Base-by-base conservation (phyloP, 106 monocot species). In the Agapanthus africanus region DNA sequence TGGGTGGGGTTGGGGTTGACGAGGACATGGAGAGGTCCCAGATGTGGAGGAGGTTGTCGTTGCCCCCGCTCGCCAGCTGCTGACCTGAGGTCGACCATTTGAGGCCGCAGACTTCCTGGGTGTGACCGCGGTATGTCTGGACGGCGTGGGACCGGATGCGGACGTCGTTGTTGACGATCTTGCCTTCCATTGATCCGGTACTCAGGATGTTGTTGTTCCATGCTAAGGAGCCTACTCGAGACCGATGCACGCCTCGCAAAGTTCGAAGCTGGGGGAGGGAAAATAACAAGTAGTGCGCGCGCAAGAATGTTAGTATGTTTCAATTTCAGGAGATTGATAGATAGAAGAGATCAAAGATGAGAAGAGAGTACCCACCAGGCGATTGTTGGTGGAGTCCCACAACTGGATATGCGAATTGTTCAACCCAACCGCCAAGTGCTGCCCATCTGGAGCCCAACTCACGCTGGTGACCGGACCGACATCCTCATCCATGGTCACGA, bases 381-480 rank as follows among this genome's bases (percentile, higher is more conserved):
- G 79, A 35, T 70, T 76, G 30, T 77, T 79, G 62, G 38, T 79
- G 3, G 67, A 67, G 74, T 89, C 88, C 81, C 81, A 89, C 26
- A 89, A 30, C 54, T 89, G 85, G 14, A 89, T 38, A 9, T 89
- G 71, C 1, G 88, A 89, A 13, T 76, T 77, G 41, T 82, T 79
- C 64, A 89, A 42, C 13, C 88, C 88, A 26, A 89, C 51, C 8
- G 85, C 85, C 28, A 89, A 50, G 56, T 85, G 82, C 34, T 59
- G 70, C 2, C 85, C 88, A 57, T 89, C 85, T 15, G 88, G 85
- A 56, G 88, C 88, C 88, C 88, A 85, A 25, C 74, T 80, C 28
- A 89, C 82, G 36, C 88, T 89, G n/a, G 88, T 89, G 23, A 89
- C 77, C 4, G 88, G 85, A 37, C 88, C 88, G 14, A 54, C 8